Evolutionary conservation across 441 rosid species (phyloP), one percentile per base, ranked within the genome.

Genomic region (Populus hybrid): DNA sequence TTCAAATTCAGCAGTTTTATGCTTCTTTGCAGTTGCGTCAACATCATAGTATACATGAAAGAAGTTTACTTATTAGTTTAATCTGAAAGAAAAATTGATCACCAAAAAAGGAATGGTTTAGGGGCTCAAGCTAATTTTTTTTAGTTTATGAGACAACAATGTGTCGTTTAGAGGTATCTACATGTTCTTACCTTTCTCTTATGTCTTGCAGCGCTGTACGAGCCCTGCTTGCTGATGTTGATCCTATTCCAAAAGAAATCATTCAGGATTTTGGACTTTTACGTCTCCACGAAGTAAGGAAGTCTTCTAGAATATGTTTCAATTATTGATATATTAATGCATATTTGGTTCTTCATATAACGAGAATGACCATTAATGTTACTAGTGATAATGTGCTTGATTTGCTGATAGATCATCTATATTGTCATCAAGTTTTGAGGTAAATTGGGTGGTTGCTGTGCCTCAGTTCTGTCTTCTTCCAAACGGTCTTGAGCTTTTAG

Each of bases 201-300:
- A 64, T 74, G 26, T 84, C 69, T 79, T 65, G 34, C 88, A 97
- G 99, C 78, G 93, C 87, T 71, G 85, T 97, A 77, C 90, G 80
- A 79, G 75, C 82, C 65, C 86, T 95, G 85, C 87, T 86, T 67
- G 80, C 74, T 46, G 77, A 85, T 83, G 78, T 95, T 81, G 99
- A 97, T 87, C 97, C 97, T 65, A 79, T 97, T 79, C 99, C 97
- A 76, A 77, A 82, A 82, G 94, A 87, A 79, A 84, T 97, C 81
- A 85, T 85, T 28, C 84, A 80, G 83, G 92, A 87, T 11, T 89
- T 93, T 87, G 92, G 92, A 77, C 86, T 97, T 76, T 77, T 91
- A 77, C 77, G 82, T 76, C 99, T 95, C 72, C 82, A 54, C 83
- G 92, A 91, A 82, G 98, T 90, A 84, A 89, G 96, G 83, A 57